Evolutionary conservation across 139 green algal species (phyloP), one percentile per base, ranked within the genome.

Genomic region (Chlamydomonas sphaeroides): DNA sequence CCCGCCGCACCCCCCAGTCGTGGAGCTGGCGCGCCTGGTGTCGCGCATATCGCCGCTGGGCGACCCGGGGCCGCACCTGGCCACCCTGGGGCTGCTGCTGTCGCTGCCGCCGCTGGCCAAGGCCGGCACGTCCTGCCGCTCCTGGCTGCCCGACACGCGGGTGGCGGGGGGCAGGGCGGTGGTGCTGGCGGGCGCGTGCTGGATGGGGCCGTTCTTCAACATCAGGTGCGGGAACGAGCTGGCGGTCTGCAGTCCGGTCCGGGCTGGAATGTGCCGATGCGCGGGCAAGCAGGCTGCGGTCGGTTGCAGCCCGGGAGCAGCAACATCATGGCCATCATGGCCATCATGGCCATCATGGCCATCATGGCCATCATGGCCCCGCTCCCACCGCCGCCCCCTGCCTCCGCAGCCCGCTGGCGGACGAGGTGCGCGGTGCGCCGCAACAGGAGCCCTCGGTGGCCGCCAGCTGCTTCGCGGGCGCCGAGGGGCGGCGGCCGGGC

Each of bases 201-300:
- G 89, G 89, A 88, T 98, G 75, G 95, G 96, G 1, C 88, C 95
- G 26, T 93, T 91, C 68, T 96, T 98, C 81, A 88, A 72, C 62
- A 72, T 85, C 49, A 84, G 96, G 39, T 84, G 42, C 21, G 68
- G 1, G 15, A n/a, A n/a, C n/a, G n/a, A n/a, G n/a, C n/a, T n/a
- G n/a, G n/a, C n/a, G n/a, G n/a, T n/a, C n/a, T n/a, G n/a, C n/a
- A n/a, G n/a, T n/a, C n/a, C n/a, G n/a, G n/a, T n/a, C n/a, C n/a
- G n/a, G n/a, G n/a, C n/a, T n/a, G n/a, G n/a, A n/a, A n/a, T n/a
- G n/a, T n/a, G n/a, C n/a, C n/a, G n/a, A n/a, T n/a, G n/a, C n/a
- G n/a, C n/a, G n/a, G n/a, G n/a, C n/a, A n/a, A n/a, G n/a, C n/a
- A n/a, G n/a, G n/a, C n/a, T n/a, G n/a, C n/a, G n/a, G n/a, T n/a